Conservation (phyloP, 192 early-diverging fungal genomes). For the Jimgerdemannia lactiflua region DNA sequence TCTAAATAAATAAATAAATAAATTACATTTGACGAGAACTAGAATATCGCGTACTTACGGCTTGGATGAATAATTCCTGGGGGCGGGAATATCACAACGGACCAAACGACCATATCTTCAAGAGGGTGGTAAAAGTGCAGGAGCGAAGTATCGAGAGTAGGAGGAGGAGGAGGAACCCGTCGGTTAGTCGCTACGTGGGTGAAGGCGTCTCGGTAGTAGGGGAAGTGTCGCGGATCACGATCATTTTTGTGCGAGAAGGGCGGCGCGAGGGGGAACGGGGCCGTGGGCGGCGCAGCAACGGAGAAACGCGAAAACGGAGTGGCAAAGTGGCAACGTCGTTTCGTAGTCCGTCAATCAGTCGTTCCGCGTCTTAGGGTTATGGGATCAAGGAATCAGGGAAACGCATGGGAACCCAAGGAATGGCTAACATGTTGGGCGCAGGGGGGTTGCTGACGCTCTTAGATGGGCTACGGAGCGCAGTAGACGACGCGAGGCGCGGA, state of each 20-base stretch:
- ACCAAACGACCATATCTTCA: conserved; percentile 79
- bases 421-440: background rate
- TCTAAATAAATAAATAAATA: no score
- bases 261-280: background rate
- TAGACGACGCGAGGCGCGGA: background rate
- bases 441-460: background rate
- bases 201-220: background rate
- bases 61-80: conserved; percentile 57
- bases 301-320: background rate
- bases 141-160: background rate
- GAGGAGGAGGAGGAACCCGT: conserved; percentile 5
- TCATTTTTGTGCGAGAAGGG: background rate
- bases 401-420: background rate
- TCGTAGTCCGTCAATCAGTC: background rate
- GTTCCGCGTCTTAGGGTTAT: background rate
- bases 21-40: no score
- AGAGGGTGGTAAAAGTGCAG: background rate
- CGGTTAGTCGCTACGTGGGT: conserved; percentile 3
- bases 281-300: background rate
- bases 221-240: background rate
- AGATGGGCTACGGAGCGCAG: background rate
- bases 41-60: conserved; percentile 54
- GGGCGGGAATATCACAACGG: conserved; percentile 84
- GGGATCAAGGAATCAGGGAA: conserved; percentile 1
- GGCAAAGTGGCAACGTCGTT: background rate